Evolutionary conservation across 2,329 filamentous ascomycete species (phyloP), one percentile per base, ranked within the genome.

Genomic region (Pseudonectria foliicola): DNA sequence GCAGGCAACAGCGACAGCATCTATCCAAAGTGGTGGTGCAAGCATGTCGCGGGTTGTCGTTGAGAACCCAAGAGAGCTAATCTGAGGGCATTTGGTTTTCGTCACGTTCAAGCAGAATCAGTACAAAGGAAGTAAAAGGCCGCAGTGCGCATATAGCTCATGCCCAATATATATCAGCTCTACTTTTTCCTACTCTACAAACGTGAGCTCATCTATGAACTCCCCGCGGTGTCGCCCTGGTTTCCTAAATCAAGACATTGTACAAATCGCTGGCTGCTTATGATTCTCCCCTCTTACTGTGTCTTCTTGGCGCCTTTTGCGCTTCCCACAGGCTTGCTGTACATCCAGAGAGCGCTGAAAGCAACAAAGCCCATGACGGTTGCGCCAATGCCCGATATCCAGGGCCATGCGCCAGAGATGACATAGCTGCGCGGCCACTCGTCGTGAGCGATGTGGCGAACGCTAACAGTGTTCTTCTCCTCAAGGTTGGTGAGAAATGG

Each of bases 371-470:
- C 92, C 10, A 69, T 71, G 36, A 95, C 75, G 3, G 93, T 95
- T 32, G 82, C 81, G 57, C 76, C 84, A 41, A 96, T 85, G 40
- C 92, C 90, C 1, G 81, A 74, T 55, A 98, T 85, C 86, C 90
- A 96, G 10, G 90, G 87, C 85, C 87, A 96, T 3, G 88, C 90
- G 27, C 82, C 89, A 42, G 76, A 85, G 58, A 98, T 98, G 56
- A 75, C 77, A 68, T 80, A 96, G 61, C 85, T 93, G 52, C 92
- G 77, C 23, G 88, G 85, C 77, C 85, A 98, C 70, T 98, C 92
- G 60, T 98, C 82, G 70, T 98, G 92, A 7, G 92, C 92, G 65
- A 95, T 92, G 68, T 98, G 92, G 30, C 92, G 78, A 23, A 98
- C 87, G 1, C 89, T 94, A 34, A 96, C 89, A 14, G 90, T 92